Evolutionary conservation across 2,329 filamentous ascomycete species (phyloP).

Genomic region (Lojkania enalia): DNA sequence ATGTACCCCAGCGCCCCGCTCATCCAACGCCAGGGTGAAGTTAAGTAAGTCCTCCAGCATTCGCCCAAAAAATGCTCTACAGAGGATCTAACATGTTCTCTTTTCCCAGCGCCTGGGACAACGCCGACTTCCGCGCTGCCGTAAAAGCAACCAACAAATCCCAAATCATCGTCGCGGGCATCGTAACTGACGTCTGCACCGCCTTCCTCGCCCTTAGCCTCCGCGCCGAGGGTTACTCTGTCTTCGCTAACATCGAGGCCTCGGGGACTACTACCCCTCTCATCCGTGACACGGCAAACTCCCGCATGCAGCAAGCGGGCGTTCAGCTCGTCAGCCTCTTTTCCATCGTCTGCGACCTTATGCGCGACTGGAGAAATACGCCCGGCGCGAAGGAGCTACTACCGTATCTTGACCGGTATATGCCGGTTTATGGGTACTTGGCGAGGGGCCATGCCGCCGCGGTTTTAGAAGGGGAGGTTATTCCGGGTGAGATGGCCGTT

Average conservation of each 20-base stretch:
- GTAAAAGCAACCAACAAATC: conserved; percentile 66
- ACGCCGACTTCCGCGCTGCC: conserved; percentile 66
- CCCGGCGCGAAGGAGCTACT: conserved; percentile 59
- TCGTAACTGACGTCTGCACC: conserved; percentile 76
- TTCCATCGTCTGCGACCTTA: conserved; percentile 67
- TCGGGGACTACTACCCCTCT: conserved; percentile 66
- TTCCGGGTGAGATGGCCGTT: conserved; percentile 56
- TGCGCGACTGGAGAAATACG: conserved; percentile 69
- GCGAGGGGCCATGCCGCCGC: conserved; percentile 65
- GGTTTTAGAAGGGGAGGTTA: conserved; percentile 61
- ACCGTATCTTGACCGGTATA: conserved; percentile 66
- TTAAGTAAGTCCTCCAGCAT: conserved; percentile 52
- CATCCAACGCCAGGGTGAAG: conserved; percentile 70
- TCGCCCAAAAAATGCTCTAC: not conserved
- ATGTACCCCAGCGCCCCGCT: conserved; percentile 69
- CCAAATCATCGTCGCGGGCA: conserved; percentile 73
- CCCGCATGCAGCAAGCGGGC: conserved; percentile 67
- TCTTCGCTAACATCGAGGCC: conserved; percentile 74
- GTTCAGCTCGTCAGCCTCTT: conserved; percentile 67
- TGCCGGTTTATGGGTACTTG: conserved; percentile 66
- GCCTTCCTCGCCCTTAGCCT: conserved; percentile 75
- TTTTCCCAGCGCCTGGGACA: conserved; percentile 68
- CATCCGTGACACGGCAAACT: conserved; percentile 66
- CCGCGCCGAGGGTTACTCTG: conserved; percentile 69
- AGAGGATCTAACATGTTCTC: not conserved